A percentile compares a stretch with the other conserved stretches of the same genome.
Evolutionary conservation across 2,329 filamentous ascomycete genomes (phyloP).

Genomic region (Chaetomium sp.): DNA sequence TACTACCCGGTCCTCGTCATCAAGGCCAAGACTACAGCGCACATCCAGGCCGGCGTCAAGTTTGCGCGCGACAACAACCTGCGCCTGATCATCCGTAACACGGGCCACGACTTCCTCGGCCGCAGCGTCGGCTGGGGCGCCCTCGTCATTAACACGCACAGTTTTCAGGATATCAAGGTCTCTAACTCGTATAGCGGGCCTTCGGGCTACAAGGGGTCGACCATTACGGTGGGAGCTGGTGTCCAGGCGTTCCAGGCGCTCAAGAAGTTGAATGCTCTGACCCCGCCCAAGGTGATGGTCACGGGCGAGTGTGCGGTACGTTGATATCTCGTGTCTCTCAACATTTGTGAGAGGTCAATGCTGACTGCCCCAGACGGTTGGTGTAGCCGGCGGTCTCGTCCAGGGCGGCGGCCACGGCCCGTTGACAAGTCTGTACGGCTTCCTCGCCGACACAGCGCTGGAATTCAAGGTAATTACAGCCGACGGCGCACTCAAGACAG

Average conservation of each 20-base stretch:
- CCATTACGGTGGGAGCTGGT: conserved; percentile 47
- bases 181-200: conserved; percentile 28
- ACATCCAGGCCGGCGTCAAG: conserved; percentile 30
- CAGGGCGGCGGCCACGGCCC: conserved; percentile 53
- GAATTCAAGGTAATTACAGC: conserved; percentile 44
- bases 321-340: background rate
- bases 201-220: conserved; percentile 39
- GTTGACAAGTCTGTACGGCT: conserved; percentile 38
- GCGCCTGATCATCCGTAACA: conserved; percentile 49
- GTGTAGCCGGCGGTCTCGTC: conserved; percentile 53
- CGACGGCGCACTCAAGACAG: conserved; percentile 35
- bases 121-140: conserved; percentile 56
- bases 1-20: conserved; percentile 35
- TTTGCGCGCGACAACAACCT: conserved; percentile 43
- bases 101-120: conserved; percentile 52
- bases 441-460: conserved; percentile 43
- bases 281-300: conserved; percentile 37
- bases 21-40: conserved; percentile 24
- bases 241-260: conserved; percentile 42
- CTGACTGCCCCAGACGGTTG: conserved; percentile 39
- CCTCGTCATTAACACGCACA: conserved; percentile 51
- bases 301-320: conserved; percentile 46
- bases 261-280: conserved; percentile 33
- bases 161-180: conserved; percentile 43
- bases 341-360: background rate